Evolutionary conservation across 2,329 filamentous ascomycete genomes (phyloP).

Genomic region (Alternaria panax): DNA sequence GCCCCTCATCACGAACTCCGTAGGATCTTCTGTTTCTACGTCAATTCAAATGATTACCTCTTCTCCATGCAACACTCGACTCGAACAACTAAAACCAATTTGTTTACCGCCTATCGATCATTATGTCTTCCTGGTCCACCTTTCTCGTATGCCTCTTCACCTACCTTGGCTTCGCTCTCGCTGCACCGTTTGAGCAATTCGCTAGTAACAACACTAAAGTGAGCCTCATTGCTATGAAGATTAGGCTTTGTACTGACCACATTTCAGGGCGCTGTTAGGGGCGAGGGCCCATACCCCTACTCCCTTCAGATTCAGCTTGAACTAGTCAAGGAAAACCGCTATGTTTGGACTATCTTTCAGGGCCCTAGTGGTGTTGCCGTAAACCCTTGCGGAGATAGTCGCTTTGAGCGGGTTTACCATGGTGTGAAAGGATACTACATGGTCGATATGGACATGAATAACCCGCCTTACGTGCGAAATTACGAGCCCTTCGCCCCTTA

Average conservation of each 20-base stretch:
- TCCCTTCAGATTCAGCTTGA: slow-evolving; percentile 1
- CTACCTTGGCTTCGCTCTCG: not conserved
- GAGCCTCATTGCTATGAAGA: not conserved
- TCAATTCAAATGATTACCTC: too few relatives aligned
- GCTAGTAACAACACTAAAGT: not conserved
- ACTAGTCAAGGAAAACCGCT: not conserved
- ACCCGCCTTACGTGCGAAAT: not conserved
- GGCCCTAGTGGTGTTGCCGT: slow-evolving; percentile 6
- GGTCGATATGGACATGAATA: not conserved
- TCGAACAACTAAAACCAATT: too few relatives aligned
- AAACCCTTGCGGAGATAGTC: not conserved
- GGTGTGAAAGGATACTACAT: slow-evolving; percentile 1
- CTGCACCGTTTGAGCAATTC: not conserved
- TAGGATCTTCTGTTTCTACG: too few relatives aligned
- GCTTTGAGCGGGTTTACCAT: slow-evolving; percentile 5
- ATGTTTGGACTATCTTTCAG: slow-evolving; percentile 5
- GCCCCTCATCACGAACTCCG: too few relatives aligned
- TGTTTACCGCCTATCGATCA: too few relatives aligned
- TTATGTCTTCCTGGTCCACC: not conserved
- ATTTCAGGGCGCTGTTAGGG: not conserved
- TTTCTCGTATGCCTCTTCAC: not conserved
- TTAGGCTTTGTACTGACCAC: not conserved
- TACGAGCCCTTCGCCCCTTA: not conserved
- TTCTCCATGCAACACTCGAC: too few relatives aligned
- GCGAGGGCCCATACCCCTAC: not conserved